These are phyloP conservation scores for Sutorius eximius DNA, from an alignment of 1,284 basidiomycete species.

Conservation along the genomic window DNA sequence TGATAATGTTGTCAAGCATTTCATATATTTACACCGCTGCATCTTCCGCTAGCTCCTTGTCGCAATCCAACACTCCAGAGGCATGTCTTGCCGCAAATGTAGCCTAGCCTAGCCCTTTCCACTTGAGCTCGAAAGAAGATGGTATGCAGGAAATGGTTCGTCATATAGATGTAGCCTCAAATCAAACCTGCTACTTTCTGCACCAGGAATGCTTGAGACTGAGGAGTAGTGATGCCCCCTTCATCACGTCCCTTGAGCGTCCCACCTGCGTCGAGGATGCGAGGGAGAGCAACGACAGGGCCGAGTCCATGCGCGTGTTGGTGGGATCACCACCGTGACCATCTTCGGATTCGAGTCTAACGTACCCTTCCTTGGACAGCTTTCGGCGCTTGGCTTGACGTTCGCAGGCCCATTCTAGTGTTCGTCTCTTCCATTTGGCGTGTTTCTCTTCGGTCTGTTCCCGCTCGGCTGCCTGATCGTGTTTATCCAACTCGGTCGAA, in stretches of 20 bases:
- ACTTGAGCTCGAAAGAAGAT: conserved; percentile 17
- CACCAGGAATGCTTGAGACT: conserved; percentile 39
- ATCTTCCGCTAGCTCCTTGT: conserved; percentile 27
- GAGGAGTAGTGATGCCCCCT: conserved; percentile 43
- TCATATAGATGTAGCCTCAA: conserved; percentile 20
- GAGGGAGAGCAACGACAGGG: conserved; percentile 34
- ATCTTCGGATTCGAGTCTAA: conserved; percentile 19
- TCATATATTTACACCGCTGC: conserved; percentile 30
- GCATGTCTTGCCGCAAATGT: conserved; percentile 26
- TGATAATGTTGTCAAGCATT: conserved; percentile 27
- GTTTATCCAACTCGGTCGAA: background rate
- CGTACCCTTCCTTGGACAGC: conserved; percentile 17
- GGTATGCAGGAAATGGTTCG: conserved; percentile 26
- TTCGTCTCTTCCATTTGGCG: conserved; percentile 24
- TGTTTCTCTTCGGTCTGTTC: conserved; percentile 10
- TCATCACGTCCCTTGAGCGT: conserved; percentile 38
- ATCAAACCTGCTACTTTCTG: conserved; percentile 19
- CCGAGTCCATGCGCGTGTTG: conserved; percentile 22
- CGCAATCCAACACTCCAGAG: conserved; percentile 24
- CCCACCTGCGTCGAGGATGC: conserved; percentile 15
- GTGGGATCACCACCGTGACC: conserved; percentile 4
- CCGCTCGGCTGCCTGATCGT: background rate
- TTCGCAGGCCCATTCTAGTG: conserved; percentile 51
- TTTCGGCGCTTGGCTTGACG: conserved; percentile 39
- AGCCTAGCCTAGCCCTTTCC: conserved; percentile 32